A percentile compares a stretch with the other conserved stretches of the same genome.
phyloP scores from a whole-genome alignment of 148 eudicot species.

The Rhododendron vialii region DNA sequence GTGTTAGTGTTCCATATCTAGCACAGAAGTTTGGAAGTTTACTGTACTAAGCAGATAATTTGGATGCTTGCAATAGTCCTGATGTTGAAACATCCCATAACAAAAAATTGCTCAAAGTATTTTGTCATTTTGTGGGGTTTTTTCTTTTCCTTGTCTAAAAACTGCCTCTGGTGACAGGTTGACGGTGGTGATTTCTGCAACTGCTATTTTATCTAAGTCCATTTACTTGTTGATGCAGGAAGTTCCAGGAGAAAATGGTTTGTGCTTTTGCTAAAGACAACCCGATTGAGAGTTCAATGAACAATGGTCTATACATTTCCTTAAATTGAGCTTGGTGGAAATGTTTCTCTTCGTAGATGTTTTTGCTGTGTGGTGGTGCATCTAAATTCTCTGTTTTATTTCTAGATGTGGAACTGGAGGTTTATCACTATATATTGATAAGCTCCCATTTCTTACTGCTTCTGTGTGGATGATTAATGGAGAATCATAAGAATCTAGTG shows the following conservation, averaged over 20 bases:
- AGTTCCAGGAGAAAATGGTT: constrained; percentile 35
- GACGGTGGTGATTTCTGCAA: background rate
- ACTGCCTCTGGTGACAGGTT: background rate
- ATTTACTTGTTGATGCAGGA: constrained; percentile 41
- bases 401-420: too few species aligned
- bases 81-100: background rate
- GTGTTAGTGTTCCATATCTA: background rate
- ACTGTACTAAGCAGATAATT: background rate
- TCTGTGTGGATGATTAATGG: too few species aligned
- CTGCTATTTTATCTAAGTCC: background rate
- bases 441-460: too few species aligned
- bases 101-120: background rate
- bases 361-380: too few species aligned
- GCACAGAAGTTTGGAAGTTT: background rate
- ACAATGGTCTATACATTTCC: constrained; percentile 27
- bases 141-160: background rate
- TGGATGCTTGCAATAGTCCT: background rate
- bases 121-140: background rate
- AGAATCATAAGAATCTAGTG: too few species aligned
- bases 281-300: constrained; percentile 25
- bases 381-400: too few species aligned
- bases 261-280: constrained; percentile 17
- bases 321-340: background rate
- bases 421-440: too few species aligned
- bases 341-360: background rate